A percentile compares a stretch with the other conserved stretches of the same genome.
Evolutionary conservation across 345 rosid genomes (phyloP).

Genomic region (Dimocarpus longan): DNA sequence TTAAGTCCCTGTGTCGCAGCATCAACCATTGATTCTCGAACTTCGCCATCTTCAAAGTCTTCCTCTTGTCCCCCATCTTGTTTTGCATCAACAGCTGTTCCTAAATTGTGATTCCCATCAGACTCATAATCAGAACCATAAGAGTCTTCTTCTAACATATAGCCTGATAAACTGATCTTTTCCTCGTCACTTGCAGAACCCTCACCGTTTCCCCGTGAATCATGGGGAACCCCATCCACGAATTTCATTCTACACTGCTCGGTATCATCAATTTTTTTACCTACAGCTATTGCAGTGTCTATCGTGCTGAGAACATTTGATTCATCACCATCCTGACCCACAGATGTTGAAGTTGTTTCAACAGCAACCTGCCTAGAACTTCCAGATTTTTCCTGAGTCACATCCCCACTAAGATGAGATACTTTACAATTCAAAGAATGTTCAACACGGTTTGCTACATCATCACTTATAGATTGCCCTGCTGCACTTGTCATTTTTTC

Average conservation of each 20-base stretch:
- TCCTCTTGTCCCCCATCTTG: conserved; percentile 42
- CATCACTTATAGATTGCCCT: conserved; percentile 24
- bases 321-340: conserved; percentile 29
- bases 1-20: conserved; percentile 27
- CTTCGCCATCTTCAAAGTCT: conserved; percentile 66
- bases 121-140: conserved; percentile 55
- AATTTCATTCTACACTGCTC: conserved; percentile 26
- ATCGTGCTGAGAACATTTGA: conserved; percentile 29
- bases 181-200: conserved; percentile 53
- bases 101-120: conserved; percentile 40
- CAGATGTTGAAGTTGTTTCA: conserved; percentile 21
- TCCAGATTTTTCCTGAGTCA: conserved; percentile 26
- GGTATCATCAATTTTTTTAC: conserved; percentile 27
- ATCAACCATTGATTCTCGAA: conserved; percentile 43
- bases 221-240: conserved; percentile 27
- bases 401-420: conserved; percentile 20
- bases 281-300: conserved; percentile 33
- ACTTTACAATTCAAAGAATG: conserved; percentile 16
- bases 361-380: conserved; percentile 30
- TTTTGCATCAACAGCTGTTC: conserved; percentile 41
- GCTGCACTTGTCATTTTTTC: conserved; percentile 29
- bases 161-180: conserved; percentile 56
- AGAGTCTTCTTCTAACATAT: conserved; percentile 46
- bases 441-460: conserved; percentile 21
- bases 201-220: conserved; percentile 42